Conservation (phyloP, 768 basidiomycete species). For the Ramaria sp. region DNA sequence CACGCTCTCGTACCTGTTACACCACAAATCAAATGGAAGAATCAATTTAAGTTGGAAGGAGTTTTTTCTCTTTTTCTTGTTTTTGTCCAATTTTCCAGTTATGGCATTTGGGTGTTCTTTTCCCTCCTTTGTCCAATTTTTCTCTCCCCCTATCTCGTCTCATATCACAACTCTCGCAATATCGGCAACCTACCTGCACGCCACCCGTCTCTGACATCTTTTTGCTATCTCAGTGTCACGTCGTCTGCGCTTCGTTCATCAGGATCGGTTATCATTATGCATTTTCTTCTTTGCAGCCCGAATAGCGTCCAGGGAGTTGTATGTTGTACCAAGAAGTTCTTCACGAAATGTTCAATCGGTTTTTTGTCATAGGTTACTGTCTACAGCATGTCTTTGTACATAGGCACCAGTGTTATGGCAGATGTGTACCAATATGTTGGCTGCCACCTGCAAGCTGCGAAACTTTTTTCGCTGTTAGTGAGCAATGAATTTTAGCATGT, state of each 20-base stretch:
- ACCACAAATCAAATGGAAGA: constrained; percentile 1
- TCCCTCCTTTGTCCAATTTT: neutral
- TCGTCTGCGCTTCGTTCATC: constrained; percentile 5
- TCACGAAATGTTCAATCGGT: neutral
- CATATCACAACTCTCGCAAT: neutral
- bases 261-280: constrained; percentile 11
- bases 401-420: too few species aligned
- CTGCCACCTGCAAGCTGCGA: too few species aligned
- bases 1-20: constrained; percentile 1
- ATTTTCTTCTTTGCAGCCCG: neutral
- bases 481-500: too few species aligned
- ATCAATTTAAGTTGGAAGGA: neutral
- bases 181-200: constrained; percentile 1
- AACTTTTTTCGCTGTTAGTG: too few species aligned
- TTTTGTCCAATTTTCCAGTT: neutral
- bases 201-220: neutral
- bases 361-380: too few species aligned
- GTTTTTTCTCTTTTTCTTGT: too few species aligned
- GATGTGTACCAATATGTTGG: too few species aligned
- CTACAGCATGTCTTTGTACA: too few species aligned
- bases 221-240: neutral
- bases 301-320: constrained; percentile 4
- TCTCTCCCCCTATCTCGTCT: neutral
- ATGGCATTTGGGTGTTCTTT: neutral
- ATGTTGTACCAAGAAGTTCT: neutral